Base-by-base conservation (phyloP, 106 monocot species). In the Acorus gramineus region DNA sequence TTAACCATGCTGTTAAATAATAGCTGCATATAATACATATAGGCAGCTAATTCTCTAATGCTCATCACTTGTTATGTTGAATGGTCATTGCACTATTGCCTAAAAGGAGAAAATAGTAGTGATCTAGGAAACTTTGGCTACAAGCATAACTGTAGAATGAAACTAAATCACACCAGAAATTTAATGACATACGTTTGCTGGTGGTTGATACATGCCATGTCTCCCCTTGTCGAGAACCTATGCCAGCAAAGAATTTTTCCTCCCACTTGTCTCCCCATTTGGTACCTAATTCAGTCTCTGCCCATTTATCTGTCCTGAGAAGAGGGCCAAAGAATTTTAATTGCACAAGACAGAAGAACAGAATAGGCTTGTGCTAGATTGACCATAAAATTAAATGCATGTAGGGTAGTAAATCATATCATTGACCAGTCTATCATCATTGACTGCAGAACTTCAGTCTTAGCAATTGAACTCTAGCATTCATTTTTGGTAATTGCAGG, bases 181-280 rank as follows among this genome's bases (percentile, higher is more conserved):
- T n/a, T 53, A 48, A 4, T 50, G 55, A 76, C 96, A 62, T 87
- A 91, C 96, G 91, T 67, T 91, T 87, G 65, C 75, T 79, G 47
- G 52, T 47, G 61, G 82, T 81, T 42, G 88, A 92, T 50, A 83
- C 85, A 80, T 87, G 87, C 96, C 96, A 98, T 46, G 83, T 98
- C 74, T 98, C 96, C 50, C 96, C 96, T 75, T 85, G 91, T 46
- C 91, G 77, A 55, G 91, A 91, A 67, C 96, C 96, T 14, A 98
- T 79, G 55, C 96, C 96, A 48, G 79, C 59, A 81, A 88, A 88
- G 57, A 98, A 98, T 52, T 83, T 98, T 54, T 98, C 96, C 69
- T 98, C 96, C 96, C 96, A 98, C 65, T 98, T 98, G 74, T 98
- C 96, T 28, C 96, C 96, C 96, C 96, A 98, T 78, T 73, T 90